Base-by-base conservation (phyloP, 495 filamentous ascomycete species). In the Hypoxylon crocopeplum region DNA sequence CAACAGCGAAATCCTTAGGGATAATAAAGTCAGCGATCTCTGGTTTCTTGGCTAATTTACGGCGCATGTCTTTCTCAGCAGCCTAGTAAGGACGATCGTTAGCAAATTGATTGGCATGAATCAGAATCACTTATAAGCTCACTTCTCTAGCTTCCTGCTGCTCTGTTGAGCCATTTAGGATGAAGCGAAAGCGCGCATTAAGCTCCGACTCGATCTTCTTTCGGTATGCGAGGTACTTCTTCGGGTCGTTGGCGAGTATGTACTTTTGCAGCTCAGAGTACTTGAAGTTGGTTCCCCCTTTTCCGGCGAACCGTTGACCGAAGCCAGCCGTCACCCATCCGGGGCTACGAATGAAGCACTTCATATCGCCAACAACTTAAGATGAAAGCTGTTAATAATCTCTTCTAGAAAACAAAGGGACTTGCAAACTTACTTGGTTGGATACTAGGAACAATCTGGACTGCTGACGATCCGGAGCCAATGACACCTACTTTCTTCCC, bases 361-460 rank as follows among this genome's bases (percentile, higher is more conserved):
- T n/a, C n/a, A n/a, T n/a, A n/a, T n/a, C n/a, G n/a, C n/a, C n/a
- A n/a, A n/a, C n/a, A n/a, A n/a, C n/a, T n/a, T n/a, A n/a, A n/a
- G n/a, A n/a, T n/a, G n/a, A n/a, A n/a, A n/a, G n/a, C n/a, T n/a
- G n/a, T n/a, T n/a, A n/a, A n/a, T n/a, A n/a, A n/a, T n/a, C n/a
- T n/a, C n/a, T n/a, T n/a, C n/a, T n/a, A n/a, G n/a, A n/a, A n/a
- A n/a, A n/a, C n/a, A n/a, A n/a, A n/a, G n/a, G n/a, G n/a, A n/a
- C n/a, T n/a, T n/a, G n/a, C n/a, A n/a, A n/a, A n/a, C n/a, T n/a
- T n/a, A n/a, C n/a, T n/a, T n/a, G 24, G 77, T 75, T 56, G 66
- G 39, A 84, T 73, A 1, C 68, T 71, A 10, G 82, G 79, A 8
- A 85, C 71, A 25, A 86, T 75, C 53, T 86, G 83, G 17, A 72